Evolutionary conservation across 225 moss, liverwort and hornwort genomes (phyloP), one percentile per base, ranked within the genome.

Genomic region (Rhytidiadelphus loreus): DNA sequence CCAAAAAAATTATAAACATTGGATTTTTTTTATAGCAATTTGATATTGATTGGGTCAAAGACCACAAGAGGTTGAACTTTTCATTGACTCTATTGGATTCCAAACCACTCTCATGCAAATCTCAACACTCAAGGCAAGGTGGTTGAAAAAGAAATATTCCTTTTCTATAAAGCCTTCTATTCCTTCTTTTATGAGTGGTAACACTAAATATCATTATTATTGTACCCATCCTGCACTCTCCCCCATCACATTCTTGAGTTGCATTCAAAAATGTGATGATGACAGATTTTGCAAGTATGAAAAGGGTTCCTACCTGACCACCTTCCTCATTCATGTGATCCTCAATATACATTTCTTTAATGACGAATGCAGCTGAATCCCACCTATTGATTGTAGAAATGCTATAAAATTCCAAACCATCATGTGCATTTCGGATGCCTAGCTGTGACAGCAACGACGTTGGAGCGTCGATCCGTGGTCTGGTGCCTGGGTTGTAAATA

Each of bases 1-100:
- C 0, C n/a, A 24, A 55, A 37, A 20, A 24, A 8, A 3, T 6
- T 9, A 0, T 7, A 3, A 16, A 32, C 12, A 7, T 50, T 12
- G 12, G 13, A 13, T 13, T 22, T 23, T 37, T 37, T 25, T 35
- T 2, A 37, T 7, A 78, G 1, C 9, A 16, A n/a, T n/a, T 37
- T 56, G 25, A 25, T 25, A 16, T 25, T 4, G 11, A 33, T 1
- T 26, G 1, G 14, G 6, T 56, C 15, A 78, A 56, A 77, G 26
- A n/a, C 22, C 1, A 53, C 3, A 37, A 52, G 15, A 16, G 10
- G 56, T 77, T 16, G 3, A 56, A 25, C 25, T 56, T n/a, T n/a
- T n/a, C 25, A 77, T 25, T 24, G 16, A n/a, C 8, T 25, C 10
- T 11, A 25, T n/a, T 20, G 17, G n/a, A n/a, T 26, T n/a, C 4